Conservation (phyloP, 192 early-diverging fungal genomes). For the Coemansia sp. region DNA sequence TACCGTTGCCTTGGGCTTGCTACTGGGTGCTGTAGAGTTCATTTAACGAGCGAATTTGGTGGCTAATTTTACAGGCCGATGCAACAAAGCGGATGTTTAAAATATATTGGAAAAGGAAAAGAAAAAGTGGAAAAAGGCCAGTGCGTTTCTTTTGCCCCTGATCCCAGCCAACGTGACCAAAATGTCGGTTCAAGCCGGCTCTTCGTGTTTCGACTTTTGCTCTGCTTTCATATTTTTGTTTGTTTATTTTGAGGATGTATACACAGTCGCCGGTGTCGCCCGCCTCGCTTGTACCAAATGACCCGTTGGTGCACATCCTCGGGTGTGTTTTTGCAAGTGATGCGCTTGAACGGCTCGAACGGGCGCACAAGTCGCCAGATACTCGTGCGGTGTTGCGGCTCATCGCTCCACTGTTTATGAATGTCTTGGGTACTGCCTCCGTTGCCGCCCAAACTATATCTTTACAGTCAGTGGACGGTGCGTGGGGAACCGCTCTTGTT, state of each 20-base stretch:
- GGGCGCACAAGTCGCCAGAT: conserved; percentile 18
- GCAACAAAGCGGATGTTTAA: background rate
- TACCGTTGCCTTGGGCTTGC: background rate
- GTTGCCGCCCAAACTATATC: background rate
- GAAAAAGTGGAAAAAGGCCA: background rate
- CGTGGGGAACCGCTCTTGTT: conserved; percentile 13
- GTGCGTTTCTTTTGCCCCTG: background rate
- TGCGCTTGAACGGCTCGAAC: background rate
- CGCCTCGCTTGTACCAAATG: conserved; percentile 5
- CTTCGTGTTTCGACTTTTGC: background rate
- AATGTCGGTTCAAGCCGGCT: conserved; percentile 1
- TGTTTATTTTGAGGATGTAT: conserved; percentile 4
- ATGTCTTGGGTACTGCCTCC: conserved; percentile 5
- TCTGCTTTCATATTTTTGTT: background rate
- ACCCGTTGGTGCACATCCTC: conserved; percentile 17
- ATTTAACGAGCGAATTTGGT: background rate
- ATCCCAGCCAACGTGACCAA: background rate
- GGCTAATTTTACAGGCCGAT: background rate
- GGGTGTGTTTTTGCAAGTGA: background rate
- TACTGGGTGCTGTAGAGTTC: background rate
- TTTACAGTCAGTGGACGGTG: background rate
- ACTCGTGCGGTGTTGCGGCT: conserved; percentile 35
- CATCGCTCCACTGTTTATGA: conserved; percentile 27
- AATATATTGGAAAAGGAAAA: background rate
- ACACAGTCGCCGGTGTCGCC: background rate